Conservation (phyloP, 2,329 filamentous ascomycete genomes). For the Metarhizium anisopliae region DNA sequence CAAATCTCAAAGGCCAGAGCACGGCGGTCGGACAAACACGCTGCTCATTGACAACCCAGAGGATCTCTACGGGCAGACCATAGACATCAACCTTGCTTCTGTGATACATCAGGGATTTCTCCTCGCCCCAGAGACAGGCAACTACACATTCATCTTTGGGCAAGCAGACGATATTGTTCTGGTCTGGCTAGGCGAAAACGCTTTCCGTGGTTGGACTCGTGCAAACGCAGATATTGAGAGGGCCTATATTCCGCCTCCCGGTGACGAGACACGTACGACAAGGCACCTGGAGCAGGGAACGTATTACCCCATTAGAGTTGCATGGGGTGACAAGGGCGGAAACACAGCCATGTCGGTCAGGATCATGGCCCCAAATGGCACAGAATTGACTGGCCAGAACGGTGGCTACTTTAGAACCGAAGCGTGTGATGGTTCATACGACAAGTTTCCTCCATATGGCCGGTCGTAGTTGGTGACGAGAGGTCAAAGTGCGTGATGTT, state of each 20-base stretch:
- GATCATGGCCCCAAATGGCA: conserved; percentile 7
- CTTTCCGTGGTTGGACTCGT: conserved; percentile 7
- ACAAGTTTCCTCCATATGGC: conserved; percentile 8
- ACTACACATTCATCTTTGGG: conserved; percentile 9
- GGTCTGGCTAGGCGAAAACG: conserved; percentile 7
- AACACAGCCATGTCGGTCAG: conserved; percentile 8
- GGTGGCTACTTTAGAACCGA: conserved; percentile 9
- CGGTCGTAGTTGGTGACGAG: not conserved
- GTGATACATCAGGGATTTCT: conserved; percentile 9
- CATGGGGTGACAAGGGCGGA: conserved; percentile 8
- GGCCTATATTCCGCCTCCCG: conserved; percentile 9
- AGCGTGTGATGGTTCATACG: conserved; percentile 8
- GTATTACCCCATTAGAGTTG: conserved; percentile 7
- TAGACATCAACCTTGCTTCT: conserved; percentile 4
- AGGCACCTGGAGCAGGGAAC: conserved; percentile 8
- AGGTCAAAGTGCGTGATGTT: no score
- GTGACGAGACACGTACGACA: conserved; percentile 6
- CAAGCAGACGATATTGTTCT: conserved; percentile 9
- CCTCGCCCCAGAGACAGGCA: conserved; percentile 7
- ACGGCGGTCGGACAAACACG: conserved; percentile 7
- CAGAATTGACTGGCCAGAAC: conserved; percentile 7
- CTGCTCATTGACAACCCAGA: conserved; percentile 4
- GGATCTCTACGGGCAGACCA: conserved; percentile 5
- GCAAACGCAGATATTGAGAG: conserved; percentile 9
- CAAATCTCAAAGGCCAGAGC: conserved; percentile 3